Base-by-base conservation (phyloP, 2,329 filamentous ascomycete genomes). In the Aspergillus amoenus region DNA sequence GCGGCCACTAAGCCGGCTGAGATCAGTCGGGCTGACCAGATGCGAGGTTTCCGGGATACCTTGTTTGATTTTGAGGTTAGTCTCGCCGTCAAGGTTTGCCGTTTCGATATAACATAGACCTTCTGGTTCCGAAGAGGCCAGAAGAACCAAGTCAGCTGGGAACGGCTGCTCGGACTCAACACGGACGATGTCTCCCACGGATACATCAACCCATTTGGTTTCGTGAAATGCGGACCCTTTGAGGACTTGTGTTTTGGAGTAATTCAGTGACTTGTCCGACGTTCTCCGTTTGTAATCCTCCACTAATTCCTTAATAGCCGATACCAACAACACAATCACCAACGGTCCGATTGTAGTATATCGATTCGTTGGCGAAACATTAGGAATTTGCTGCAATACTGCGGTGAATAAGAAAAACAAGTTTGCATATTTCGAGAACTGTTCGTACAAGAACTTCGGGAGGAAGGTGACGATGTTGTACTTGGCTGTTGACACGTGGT, bases 401-500 rank as follows among this genome's bases (percentile, higher is more conserved):
- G 94, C 93, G 39, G 94, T 99, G 76, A 99, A 97, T 73, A 99
- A 84, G 89, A 99, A 99, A 81, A 99, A 99, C 70, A 99, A 78
- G 77, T 99, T 99, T 80, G 94, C 94, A 76, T 97, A 96, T 81
- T 97, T 99, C 60, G 93, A 97, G 78, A 99, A 99, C 73, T 99
- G 94, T 75, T 99, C 94, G 74, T 93, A 92, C 56, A 99, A 81
- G 77, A 99, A 99, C 76, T 99, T 99, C 50, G 94, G 94, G 17
- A 97, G 72, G 75, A 99, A 99, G 18, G 92, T 96, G 54, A 90
- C 82, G 70, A 91, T 68, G 74, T 97, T 99, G 84, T 99, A 99
- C 77, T 99, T 99, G 62, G 94, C 89, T 5, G 94, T 99, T 42
- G 93, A 97, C 61, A 99, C 89, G 75, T 97, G 92, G 72, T 99